phyloP scores from a whole-genome alignment of 306 rosid species.

The Abrus precatorius region DNA sequence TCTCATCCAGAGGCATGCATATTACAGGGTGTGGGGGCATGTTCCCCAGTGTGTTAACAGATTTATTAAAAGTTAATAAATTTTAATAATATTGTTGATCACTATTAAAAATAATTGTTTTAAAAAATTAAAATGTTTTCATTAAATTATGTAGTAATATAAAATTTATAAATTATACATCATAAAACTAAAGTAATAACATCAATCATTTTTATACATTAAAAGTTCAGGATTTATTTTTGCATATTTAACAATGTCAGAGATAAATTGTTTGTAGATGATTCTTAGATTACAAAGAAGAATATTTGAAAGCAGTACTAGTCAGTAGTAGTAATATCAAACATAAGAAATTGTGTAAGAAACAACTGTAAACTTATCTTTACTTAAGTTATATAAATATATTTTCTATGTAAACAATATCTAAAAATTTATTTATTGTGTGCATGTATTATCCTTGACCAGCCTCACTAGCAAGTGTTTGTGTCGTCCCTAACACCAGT shows the following conservation, averaged over 20 bases:
- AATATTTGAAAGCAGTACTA: not conserved
- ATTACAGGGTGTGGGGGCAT: not conserved
- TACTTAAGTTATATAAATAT: not conserved
- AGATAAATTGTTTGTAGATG: not conserved
- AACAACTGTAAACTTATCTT: not conserved
- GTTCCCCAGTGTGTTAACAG: not conserved
- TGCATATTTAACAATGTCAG: not conserved
- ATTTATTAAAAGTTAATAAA: too few species aligned
- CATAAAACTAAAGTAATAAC: too few species aligned
- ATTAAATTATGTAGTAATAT: too few species aligned
- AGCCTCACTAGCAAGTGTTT: too few species aligned
- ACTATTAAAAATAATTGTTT: too few species aligned
- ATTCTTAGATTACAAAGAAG: not conserved
- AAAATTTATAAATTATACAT: too few species aligned
- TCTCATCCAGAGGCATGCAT: conserved; percentile 6
- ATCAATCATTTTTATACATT: too few species aligned
- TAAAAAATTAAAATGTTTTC: too few species aligned
- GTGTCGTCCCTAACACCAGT: not conserved
- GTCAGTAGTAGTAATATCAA: not conserved
- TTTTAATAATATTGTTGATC: too few species aligned
- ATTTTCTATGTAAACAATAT: not conserved
- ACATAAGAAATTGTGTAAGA: not conserved
- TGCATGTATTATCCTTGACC: not conserved
- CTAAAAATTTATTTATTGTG: not conserved
- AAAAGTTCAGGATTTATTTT: too few species aligned